Percentiles rank a stretch among this genome's conserved stretches.
Conservation (phyloP, 2,329 filamentous ascomycete genomes). For the Phialophora chinensis region DNA sequence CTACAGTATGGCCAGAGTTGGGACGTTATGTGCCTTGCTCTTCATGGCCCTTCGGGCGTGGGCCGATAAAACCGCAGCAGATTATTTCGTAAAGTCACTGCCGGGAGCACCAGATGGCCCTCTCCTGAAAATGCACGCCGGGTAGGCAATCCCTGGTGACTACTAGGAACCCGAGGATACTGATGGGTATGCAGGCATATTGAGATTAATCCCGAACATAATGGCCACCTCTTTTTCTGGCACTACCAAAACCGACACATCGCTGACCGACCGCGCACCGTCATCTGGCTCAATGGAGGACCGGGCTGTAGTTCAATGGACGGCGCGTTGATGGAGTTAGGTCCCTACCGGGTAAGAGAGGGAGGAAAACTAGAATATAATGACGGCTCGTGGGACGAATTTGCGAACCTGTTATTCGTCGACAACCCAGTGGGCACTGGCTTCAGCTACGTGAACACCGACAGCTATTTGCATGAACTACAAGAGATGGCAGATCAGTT, state of each 20-base stretch:
- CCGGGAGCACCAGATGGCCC: slow-evolving; percentile 82
- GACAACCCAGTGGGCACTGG: slow-evolving; percentile 97
- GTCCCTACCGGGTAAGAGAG: slow-evolving; percentile 85
- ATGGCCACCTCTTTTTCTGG: slow-evolving; percentile 99
- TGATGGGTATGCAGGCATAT: slow-evolving; percentile 70
- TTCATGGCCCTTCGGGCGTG: slow-evolving; percentile 10
- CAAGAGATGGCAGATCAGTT: slow-evolving; percentile 90
- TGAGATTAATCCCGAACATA: slow-evolving; percentile 80
- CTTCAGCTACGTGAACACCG: slow-evolving; percentile 91
- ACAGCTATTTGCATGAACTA: slow-evolving; percentile 84
- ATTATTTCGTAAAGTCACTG: slow-evolving; percentile 87
- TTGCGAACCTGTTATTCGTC: slow-evolving; percentile 94
- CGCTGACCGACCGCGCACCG: slow-evolving; percentile 84
- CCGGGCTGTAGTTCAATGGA: slow-evolving; percentile 98
- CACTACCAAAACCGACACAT: slow-evolving; percentile 96
- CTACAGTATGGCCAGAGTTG: slow-evolving; percentile 25
- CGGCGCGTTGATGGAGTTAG: slow-evolving; percentile 93
- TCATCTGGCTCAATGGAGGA: slow-evolving; percentile 96
- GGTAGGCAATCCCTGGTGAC: slow-evolving; percentile 63
- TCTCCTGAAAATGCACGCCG: slow-evolving; percentile 95
- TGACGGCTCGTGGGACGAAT: slow-evolving; percentile 98
- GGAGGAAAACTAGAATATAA: slow-evolving; percentile 76
- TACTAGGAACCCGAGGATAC: background rate
- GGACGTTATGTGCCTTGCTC: slow-evolving; percentile 24
- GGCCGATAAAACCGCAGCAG: slow-evolving; percentile 69